Evolutionary conservation across 192 early-diverging fungal species (phyloP), one percentile per base, ranked within the genome.

Genomic region (Haplosporangium gracile): DNA sequence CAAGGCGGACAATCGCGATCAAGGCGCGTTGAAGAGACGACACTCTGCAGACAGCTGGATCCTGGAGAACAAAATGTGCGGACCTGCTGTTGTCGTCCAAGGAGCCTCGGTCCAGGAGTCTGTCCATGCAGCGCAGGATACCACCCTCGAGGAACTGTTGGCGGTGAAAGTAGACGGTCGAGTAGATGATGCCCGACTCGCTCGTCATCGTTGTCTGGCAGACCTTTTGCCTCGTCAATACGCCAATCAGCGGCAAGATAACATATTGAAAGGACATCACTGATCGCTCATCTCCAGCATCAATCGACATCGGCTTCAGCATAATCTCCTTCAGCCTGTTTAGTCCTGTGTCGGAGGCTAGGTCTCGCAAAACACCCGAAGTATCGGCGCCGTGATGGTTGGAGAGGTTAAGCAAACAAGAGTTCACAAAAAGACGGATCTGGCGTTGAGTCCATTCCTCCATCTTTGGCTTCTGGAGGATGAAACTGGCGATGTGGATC

Each of bases 241-340:
- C 73, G 2, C 88, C 90, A n/a, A 90, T 53, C 15, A 90, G 72
- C 5, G 90, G 90, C 24, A 90, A 47, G 22, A 82, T 55, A 0
- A 88, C 90, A 70, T 65, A 79, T 26, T 90, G 90, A 39, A 89
- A 89, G 16, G 90, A 89, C 7, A 86, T 34, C 2, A 72, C 4
- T 7, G 39, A 18, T 20, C 40, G 36, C 6, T 42, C 11, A 13
- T 70, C 43, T 2, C 71, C 88, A 16, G 74, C 85, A 70, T 88
- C 82, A 32, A 82, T 70, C n/a, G 68, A 69, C 75, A 90, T 82
- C 5, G 65, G 69, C 43, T 39, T 81, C 51, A 70, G 15, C 36
- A 89, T 38, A 1, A 90, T 87, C 0, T 88, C 85, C 34, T 55
- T 79, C 22, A 89, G 68, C 15, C 82, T 73, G 5, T 49, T 39